Percentiles rank a stretch among this genome's conserved stretches.
These are phyloP conservation scores for Pythium sp. DNA, from an alignment of 352 stramenopile genomes.

Conservation along the genomic window DNA sequence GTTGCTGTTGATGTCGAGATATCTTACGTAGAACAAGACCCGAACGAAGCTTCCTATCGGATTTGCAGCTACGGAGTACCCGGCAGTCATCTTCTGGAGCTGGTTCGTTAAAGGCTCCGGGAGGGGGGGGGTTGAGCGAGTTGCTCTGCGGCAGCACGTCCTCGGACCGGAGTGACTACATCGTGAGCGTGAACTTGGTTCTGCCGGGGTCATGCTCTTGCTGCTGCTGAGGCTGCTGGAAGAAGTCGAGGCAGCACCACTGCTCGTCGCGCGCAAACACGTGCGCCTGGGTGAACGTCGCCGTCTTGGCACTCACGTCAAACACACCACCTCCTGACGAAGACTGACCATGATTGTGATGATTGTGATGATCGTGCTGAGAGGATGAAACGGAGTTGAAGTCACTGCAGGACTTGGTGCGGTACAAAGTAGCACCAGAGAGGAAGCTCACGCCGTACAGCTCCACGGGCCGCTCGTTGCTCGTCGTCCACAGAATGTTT, in stretches of 20 bases:
- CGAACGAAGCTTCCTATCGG: slow-evolving; percentile 16
- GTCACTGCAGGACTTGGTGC: slow-evolving; percentile 4
- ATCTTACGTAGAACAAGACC: slow-evolving; percentile 34
- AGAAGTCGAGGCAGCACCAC: slow-evolving; percentile 42
- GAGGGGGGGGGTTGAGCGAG: slow-evolving; percentile 13
- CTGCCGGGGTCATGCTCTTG: slow-evolving; percentile 3
- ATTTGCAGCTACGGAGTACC: slow-evolving; percentile 23
- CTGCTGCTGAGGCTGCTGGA: neutral
- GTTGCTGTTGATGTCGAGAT: slow-evolving; percentile 14
- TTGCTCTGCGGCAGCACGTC: slow-evolving; percentile 27
- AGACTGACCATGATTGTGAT: no score
- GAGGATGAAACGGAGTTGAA: neutral
- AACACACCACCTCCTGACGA: neutral
- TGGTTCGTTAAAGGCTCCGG: slow-evolving; percentile 10
- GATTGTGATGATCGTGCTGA: no score
- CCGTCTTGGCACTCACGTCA: slow-evolving; percentile 33
- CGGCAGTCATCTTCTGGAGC: slow-evolving; percentile 20
- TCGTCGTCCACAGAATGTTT: slow-evolving; percentile 26
- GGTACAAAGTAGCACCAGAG: slow-evolving; percentile 23
- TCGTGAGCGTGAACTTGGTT: slow-evolving; percentile 27
- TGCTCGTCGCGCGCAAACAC: slow-evolving; percentile 47
- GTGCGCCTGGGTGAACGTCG: slow-evolving; percentile 31
- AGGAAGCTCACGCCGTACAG: slow-evolving; percentile 33
- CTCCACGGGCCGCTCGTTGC: slow-evolving; percentile 19
- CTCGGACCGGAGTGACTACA: slow-evolving; percentile 24